Evolutionary conservation across 1,139 yeast species (phyloP).

Genomic region (Torulaspora globosa): DNA sequence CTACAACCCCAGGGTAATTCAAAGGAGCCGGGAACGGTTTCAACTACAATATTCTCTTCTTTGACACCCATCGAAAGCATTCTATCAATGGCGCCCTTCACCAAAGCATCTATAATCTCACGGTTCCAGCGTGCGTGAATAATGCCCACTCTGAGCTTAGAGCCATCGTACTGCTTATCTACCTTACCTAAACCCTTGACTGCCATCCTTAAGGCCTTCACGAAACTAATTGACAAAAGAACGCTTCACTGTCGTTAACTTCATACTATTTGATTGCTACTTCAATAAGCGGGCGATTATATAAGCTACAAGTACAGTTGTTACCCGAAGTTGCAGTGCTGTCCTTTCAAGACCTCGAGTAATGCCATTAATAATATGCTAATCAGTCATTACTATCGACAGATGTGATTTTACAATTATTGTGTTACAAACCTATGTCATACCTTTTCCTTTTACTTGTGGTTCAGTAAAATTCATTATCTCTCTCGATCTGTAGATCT

Average conservation of each 20-base stretch:
- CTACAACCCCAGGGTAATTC: constrained; percentile 84
- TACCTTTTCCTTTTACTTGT: neutral
- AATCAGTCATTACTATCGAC: neutral
- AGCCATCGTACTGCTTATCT: constrained; percentile 68
- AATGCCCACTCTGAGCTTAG: constrained; percentile 69
- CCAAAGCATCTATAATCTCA: constrained; percentile 70
- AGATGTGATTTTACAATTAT: neutral
- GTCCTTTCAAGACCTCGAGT: neutral
- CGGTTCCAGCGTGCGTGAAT: constrained; percentile 95
- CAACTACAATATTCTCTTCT: constrained; percentile 70
- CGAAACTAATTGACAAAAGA: neutral
- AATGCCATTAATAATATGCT: no score
- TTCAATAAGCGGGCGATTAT: neutral
- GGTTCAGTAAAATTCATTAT: constrained; percentile 54
- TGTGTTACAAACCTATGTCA: constrained; percentile 2
- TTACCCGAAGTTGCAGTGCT: neutral
- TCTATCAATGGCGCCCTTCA: constrained; percentile 66
- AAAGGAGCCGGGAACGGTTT: constrained; percentile 89
- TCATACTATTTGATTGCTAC: neutral
- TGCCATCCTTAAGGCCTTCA: constrained; percentile 48
- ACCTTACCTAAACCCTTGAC: constrained; percentile 73
- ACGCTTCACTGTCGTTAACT: neutral
- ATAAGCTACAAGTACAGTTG: neutral
- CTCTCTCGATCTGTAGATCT: constrained; percentile 65
- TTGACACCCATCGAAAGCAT: constrained; percentile 63